Conservation (phyloP, 805 yeast species). For the Kregervanrija delftensis region DNA sequence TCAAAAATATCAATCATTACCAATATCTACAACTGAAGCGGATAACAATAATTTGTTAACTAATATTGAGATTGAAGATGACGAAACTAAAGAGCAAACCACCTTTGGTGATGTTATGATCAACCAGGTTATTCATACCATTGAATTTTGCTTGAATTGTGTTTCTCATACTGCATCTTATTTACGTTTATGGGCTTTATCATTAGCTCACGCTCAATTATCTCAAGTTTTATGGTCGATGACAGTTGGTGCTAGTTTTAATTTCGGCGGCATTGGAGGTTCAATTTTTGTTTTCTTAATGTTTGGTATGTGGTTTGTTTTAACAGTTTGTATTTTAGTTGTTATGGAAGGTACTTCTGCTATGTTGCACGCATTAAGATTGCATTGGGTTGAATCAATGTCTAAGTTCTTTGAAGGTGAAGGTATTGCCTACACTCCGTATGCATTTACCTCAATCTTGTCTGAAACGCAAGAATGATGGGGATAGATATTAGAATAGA, state of each 20-base stretch:
- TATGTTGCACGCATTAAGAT: conserved; percentile 95
- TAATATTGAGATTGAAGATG: conserved; percentile 35
- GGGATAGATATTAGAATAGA: no score
- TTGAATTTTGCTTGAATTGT: conserved; percentile 94
- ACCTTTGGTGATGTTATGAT: conserved; percentile 92
- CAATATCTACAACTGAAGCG: conserved; percentile 15
- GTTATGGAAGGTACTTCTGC: conserved; percentile 99
- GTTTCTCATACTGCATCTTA: conserved; percentile 98
- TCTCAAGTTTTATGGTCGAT: conserved; percentile 94
- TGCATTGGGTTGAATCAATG: conserved; percentile 99
- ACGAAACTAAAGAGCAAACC: conserved; percentile 49
- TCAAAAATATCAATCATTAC: conserved; percentile 39
- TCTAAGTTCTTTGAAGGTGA: conserved; percentile 97
- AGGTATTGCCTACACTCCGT: conserved; percentile 88
- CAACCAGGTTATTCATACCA: conserved; percentile 95
- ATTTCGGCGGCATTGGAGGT: conserved; percentile 55
- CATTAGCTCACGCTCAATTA: conserved; percentile 93
- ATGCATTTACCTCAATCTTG: conserved; percentile 44
- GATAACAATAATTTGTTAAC: conserved; percentile 27
- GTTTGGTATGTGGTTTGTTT: conserved; percentile 91
- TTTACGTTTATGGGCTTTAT: conserved; percentile 92
- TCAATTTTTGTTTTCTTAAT: conserved; percentile 68
- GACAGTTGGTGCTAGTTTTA: conserved; percentile 83
- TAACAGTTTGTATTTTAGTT: conserved; percentile 87
- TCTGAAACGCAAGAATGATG: no score